Evolutionary conservation across 2,329 filamentous ascomycete genomes (phyloP).

Genomic region (Botrytis elliptica): DNA sequence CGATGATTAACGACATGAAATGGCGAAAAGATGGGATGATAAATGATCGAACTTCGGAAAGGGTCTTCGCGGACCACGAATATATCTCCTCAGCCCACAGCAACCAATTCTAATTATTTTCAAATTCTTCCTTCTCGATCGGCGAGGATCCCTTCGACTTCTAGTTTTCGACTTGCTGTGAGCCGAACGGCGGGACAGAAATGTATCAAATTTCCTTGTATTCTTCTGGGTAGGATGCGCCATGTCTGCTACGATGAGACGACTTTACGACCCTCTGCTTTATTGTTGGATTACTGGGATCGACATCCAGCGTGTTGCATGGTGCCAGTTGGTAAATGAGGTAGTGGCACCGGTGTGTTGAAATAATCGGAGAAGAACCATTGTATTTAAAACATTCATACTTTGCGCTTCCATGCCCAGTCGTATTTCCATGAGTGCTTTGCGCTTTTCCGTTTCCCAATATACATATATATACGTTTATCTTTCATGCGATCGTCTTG

Average conservation of each 20-base stretch:
- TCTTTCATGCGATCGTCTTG: neutral
- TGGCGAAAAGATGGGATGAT: constrained; percentile 49
- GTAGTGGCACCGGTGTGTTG: constrained; percentile 1
- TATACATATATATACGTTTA: neutral
- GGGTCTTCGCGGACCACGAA: constrained; percentile 47
- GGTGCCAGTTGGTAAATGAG: constrained; percentile 14
- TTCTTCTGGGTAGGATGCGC: constrained; percentile 24
- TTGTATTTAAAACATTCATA: constrained; percentile 22
- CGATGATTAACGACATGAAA: constrained; percentile 48
- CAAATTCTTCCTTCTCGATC: constrained; percentile 16
- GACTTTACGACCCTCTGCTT: constrained; percentile 27
- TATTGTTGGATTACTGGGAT: constrained; percentile 3
- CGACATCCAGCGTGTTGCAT: neutral
- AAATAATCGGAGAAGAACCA: constrained; percentile 11
- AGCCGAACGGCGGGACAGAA: constrained; percentile 11
- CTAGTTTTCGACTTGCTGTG: constrained; percentile 12
- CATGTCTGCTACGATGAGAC: constrained; percentile 31
- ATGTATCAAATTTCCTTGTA: constrained; percentile 20
- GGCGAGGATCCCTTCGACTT: neutral
- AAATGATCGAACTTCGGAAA: constrained; percentile 38
- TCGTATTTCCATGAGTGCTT: neutral
- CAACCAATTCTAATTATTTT: constrained; percentile 25
- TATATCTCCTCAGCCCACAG: constrained; percentile 43
- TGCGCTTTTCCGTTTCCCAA: neutral
- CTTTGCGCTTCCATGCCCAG: neutral